Evolutionary conservation across 169 alveolate genomes (phyloP).

Genomic region (Plasmodium inui): DNA sequence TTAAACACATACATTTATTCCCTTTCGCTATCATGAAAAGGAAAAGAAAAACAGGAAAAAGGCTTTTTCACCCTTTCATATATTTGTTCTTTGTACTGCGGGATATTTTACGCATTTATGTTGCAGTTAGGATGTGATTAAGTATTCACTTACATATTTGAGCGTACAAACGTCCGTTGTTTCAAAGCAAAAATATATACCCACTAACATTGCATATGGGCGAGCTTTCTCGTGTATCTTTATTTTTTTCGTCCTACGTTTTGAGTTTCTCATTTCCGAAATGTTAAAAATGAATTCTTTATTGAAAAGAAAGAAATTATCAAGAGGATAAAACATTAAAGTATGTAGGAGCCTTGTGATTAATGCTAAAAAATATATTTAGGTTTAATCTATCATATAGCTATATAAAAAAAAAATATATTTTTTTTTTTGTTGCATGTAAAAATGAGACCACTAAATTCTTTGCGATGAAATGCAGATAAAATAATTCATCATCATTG

Average conservation of each 20-base stretch:
- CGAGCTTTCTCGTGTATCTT: background rate
- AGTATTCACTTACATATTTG: constrained; percentile 11
- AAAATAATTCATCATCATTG: background rate
- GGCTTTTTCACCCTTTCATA: background rate
- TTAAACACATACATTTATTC: constrained; percentile 4
- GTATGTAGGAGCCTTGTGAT: constrained; percentile 54
- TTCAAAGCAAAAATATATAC: background rate
- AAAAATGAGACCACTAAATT: constrained; percentile 54
- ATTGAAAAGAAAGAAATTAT: background rate
- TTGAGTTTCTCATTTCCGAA: constrained; percentile 10
- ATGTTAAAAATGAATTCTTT: constrained; percentile 7
- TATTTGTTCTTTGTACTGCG: background rate
- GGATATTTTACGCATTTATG: background rate
- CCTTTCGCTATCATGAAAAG: background rate
- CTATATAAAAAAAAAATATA: constrained; percentile 8
- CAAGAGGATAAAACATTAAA: constrained; percentile 8
- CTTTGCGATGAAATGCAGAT: constrained; percentile 20
- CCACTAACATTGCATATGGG: background rate
- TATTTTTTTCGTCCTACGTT: background rate
- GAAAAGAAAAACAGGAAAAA: background rate
- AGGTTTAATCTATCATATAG: constrained; percentile 72
- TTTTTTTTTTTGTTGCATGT: constrained; percentile 45
- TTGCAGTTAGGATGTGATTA: constrained; percentile 21
- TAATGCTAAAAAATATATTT: constrained; percentile 35
- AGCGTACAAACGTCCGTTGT: background rate